These are phyloP conservation scores for Pythium sp. DNA, from an alignment of 352 stramenopile species.

Conservation along the genomic window DNA sequence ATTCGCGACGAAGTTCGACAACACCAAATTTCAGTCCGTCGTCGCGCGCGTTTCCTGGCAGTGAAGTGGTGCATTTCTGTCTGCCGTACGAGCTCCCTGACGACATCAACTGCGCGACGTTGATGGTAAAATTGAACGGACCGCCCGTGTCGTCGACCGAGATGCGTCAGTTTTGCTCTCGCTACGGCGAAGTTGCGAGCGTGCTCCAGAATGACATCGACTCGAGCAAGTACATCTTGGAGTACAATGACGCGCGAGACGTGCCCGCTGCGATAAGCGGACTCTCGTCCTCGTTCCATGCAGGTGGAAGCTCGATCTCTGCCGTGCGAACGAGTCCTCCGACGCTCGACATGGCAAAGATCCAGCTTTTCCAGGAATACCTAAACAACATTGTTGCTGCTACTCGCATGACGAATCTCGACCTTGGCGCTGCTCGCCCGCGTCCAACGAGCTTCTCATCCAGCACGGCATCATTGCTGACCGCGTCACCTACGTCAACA, in stretches of 20 bases:
- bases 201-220: conserved; percentile 54
- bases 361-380: conserved; percentile 62
- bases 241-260: conserved; percentile 71
- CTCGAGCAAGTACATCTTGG: conserved; percentile 54
- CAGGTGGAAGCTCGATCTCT: conserved; percentile 32
- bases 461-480: conserved; percentile 52
- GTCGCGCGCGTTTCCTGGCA: neutral
- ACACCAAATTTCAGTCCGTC: neutral
- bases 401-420: neutral
- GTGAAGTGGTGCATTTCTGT: conserved; percentile 36
- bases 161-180: conserved; percentile 63
- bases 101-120: conserved; percentile 58
- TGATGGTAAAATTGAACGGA: conserved; percentile 44
- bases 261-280: conserved; percentile 40
- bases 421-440: neutral
- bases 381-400: conserved; percentile 23
- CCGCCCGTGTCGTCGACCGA: conserved; percentile 29
- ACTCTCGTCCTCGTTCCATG: conserved; percentile 30
- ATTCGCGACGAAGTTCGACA: neutral
- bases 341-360: conserved; percentile 56
- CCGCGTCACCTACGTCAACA: conserved; percentile 62
- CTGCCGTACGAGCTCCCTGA: conserved; percentile 67
- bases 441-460: conserved; percentile 59
- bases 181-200: conserved; percentile 69
- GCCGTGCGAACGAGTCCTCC: conserved; percentile 48